phyloP scores from a whole-genome alignment of 805 yeast genomes.

The Lachancea thermotolerans region DNA sequence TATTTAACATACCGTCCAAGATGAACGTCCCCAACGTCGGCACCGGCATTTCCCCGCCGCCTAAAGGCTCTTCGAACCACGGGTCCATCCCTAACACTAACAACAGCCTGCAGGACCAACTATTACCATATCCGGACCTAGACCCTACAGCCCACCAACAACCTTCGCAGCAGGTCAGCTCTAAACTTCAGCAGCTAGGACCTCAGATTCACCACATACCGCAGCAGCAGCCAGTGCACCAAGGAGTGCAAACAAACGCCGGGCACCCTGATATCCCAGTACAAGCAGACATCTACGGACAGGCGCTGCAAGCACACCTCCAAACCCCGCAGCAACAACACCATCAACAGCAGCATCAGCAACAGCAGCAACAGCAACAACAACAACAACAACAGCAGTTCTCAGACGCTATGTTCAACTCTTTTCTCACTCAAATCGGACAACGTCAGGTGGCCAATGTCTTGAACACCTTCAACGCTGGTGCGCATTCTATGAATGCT shows the following conservation, averaged over 20 bases:
- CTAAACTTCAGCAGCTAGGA: not conserved
- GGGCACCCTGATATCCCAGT: not conserved
- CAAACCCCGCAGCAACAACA: constrained; percentile 10
- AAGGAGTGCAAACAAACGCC: constrained; percentile 8
- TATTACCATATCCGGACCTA: constrained; percentile 21
- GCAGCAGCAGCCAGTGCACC: constrained; percentile 2
- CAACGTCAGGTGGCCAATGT: constrained; percentile 25
- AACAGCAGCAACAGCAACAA: constrained; percentile 3
- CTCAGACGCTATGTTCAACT: constrained; percentile 31
- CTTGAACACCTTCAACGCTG: constrained; percentile 12
- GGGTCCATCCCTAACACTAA: constrained; percentile 10
- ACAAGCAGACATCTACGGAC: constrained; percentile 12
- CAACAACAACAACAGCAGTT: constrained; percentile 17
- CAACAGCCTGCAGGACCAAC: constrained; percentile 18
- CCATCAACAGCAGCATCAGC: constrained; percentile 6
- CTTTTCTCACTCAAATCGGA: constrained; percentile 28
- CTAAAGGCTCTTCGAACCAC: constrained; percentile 1
- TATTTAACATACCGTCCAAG: constrained; percentile 11
- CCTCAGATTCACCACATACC: constrained; percentile 2
- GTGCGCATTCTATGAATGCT: constrained; percentile 18
- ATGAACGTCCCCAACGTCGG: constrained; percentile 16
- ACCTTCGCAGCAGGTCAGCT: constrained; percentile 1
- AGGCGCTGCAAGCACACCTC: constrained; percentile 10
- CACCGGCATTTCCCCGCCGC: constrained; percentile 8
- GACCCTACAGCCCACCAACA: constrained; percentile 10